Evolutionary conservation across 2,329 filamentous ascomycete species (phyloP).

Genomic region (Atkinsonella texensis): DNA sequence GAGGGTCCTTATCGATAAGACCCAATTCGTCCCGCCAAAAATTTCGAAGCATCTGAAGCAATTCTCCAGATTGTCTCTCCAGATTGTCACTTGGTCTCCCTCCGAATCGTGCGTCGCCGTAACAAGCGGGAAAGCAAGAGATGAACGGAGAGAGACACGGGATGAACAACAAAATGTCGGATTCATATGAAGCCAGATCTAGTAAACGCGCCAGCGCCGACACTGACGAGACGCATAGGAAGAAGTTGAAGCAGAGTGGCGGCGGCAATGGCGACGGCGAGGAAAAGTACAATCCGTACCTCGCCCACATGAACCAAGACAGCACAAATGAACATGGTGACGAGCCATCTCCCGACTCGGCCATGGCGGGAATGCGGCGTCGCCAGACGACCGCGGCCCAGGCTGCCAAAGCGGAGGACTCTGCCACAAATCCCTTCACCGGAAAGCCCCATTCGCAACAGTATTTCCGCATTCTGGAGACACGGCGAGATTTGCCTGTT

Average conservation of each 20-base stretch:
- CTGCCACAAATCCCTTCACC: constrained; percentile 77
- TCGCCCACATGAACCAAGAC: constrained; percentile 73
- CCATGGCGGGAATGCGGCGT: constrained; percentile 56
- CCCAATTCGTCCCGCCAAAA: constrained; percentile 13
- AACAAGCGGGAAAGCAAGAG: neutral
- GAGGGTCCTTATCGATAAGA: constrained; percentile 21
- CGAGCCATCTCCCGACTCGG: constrained; percentile 22
- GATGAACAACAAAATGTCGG: constrained; percentile 22
- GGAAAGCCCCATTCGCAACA: constrained; percentile 61
- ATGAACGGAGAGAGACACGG: neutral
- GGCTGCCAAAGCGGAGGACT: constrained; percentile 65
- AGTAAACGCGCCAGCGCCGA: constrained; percentile 35
- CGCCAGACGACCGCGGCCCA: constrained; percentile 70
- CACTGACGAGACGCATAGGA: constrained; percentile 27
- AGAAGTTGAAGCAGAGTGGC: constrained; percentile 30
- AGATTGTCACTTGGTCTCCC: neutral
- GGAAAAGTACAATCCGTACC: constrained; percentile 62
- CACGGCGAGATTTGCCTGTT: constrained; percentile 75
- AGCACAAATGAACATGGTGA: constrained; percentile 26
- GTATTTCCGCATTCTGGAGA: constrained; percentile 84
- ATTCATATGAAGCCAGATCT: constrained; percentile 19
- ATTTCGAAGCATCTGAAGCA: constrained; percentile 8
- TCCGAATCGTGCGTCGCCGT: neutral
- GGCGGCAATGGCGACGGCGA: constrained; percentile 14
- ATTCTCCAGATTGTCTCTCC: neutral